Evolutionary conservation across 495 filamentous ascomycete species (phyloP).

Genomic region (Penicillium manginii): DNA sequence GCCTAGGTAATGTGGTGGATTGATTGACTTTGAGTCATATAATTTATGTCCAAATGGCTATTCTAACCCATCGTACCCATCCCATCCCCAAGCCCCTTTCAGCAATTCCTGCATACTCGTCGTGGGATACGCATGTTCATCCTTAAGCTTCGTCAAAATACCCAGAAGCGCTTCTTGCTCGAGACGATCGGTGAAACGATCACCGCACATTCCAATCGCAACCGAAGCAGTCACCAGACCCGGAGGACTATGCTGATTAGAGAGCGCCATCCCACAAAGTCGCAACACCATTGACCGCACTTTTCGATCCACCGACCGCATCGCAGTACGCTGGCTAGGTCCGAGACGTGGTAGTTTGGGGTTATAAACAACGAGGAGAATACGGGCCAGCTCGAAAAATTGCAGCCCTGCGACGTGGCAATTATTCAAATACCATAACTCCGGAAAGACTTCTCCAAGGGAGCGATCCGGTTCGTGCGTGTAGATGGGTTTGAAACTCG

Average conservation of each 20-base stretch:
- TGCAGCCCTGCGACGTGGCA: conserved; percentile 41
- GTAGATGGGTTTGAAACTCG: conserved; percentile 32
- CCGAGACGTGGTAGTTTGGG: conserved; percentile 41
- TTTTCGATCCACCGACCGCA: conserved; percentile 20
- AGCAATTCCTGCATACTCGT: conserved; percentile 8
- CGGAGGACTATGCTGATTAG: conserved; percentile 32
- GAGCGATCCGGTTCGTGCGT: conserved; percentile 22
- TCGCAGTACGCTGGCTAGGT: conserved; percentile 21
- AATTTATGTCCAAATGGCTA: no score
- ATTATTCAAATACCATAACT: conserved; percentile 42
- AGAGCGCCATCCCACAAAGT: conserved; percentile 35
- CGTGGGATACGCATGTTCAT: conserved; percentile 25
- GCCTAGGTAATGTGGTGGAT: no score
- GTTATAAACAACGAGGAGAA: conserved; percentile 47
- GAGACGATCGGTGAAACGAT: conserved; percentile 27
- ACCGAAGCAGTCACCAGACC: conserved; percentile 30
- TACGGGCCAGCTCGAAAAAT: conserved; percentile 40
- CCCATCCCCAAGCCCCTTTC: conserved; percentile 22
- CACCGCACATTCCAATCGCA: conserved; percentile 37
- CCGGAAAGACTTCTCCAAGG: conserved; percentile 37
- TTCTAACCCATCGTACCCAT: conserved; percentile 11
- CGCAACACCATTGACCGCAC: conserved; percentile 31
- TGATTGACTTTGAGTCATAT: no score
- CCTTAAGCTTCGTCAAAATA: conserved; percentile 15
- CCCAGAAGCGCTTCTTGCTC: conserved; percentile 34